A percentile compares a stretch with the other conserved stretches of the same genome.
Evolutionary conservation across 2,329 filamentous ascomycete genomes (phyloP).

Genomic region (Coniochaeta ligniaria): DNA sequence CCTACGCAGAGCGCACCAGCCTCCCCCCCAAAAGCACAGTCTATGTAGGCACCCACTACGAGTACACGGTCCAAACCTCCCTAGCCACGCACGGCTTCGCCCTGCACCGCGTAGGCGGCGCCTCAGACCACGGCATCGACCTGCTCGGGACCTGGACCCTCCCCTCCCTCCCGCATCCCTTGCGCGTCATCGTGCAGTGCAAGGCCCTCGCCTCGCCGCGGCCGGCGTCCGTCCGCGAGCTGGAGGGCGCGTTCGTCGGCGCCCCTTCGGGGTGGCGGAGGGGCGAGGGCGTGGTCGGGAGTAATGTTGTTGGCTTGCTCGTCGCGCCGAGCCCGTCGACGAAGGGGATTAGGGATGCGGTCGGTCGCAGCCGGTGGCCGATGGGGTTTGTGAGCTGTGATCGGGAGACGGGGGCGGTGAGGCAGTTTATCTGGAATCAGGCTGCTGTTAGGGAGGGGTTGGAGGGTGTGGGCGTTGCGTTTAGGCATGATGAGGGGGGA

Average conservation of each 20-base stretch:
- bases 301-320: slow-evolving; percentile 62
- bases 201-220: slow-evolving; percentile 52
- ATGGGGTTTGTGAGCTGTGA: slow-evolving; percentile 62
- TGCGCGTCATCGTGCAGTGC: slow-evolving; percentile 57
- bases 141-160: slow-evolving; percentile 64
- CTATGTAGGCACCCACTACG: slow-evolving; percentile 69
- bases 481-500: slow-evolving; percentile 27
- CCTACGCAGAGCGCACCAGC: slow-evolving; percentile 50
- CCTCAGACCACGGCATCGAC: slow-evolving; percentile 66
- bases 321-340: slow-evolving; percentile 65
- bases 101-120: slow-evolving; percentile 58
- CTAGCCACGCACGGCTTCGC: slow-evolving; percentile 56
- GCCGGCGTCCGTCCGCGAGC: slow-evolving; percentile 61
- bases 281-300: slow-evolving; percentile 52
- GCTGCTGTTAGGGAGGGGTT: slow-evolving; percentile 56
- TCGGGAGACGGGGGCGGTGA: slow-evolving; percentile 45
- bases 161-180: slow-evolving; percentile 29
- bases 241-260: slow-evolving; percentile 70
- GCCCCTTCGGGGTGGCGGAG: slow-evolving; percentile 69
- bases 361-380: slow-evolving; percentile 60
- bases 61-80: slow-evolving; percentile 57
- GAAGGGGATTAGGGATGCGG: slow-evolving; percentile 66
- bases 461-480: slow-evolving; percentile 47
- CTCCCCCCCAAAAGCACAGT: slow-evolving; percentile 50
- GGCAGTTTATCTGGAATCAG: slow-evolving; percentile 68